Percentiles rank a stretch among this genome's conserved stretches.
phyloP scores from a whole-genome alignment of 805 yeast genomes.

The Lipomyces mesembrius region DNA sequence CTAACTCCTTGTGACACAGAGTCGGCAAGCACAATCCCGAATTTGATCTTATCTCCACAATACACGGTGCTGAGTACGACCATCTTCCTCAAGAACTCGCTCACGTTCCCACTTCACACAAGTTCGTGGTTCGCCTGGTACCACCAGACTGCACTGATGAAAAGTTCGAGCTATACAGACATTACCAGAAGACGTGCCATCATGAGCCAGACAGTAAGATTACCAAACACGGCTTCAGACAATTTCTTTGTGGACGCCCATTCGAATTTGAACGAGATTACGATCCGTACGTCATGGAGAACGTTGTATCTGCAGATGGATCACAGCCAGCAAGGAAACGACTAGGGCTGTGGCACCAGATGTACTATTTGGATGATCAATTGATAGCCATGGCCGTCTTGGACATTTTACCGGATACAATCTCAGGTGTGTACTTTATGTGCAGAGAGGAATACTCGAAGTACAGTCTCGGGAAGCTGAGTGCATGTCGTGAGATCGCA shows the following conservation, averaged over 20 bases:
- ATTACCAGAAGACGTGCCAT: slow-evolving; percentile 75
- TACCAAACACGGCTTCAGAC: slow-evolving; percentile 54
- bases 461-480: slow-evolving; percentile 76
- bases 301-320: background rate
- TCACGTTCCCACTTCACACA: slow-evolving; percentile 17
- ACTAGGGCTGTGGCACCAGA: slow-evolving; percentile 75
- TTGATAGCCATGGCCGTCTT: slow-evolving; percentile 76
- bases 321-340: background rate
- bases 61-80: slow-evolving; percentile 49
- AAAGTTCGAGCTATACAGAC: slow-evolving; percentile 53
- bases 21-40: slow-evolving; percentile 36
- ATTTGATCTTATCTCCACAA: slow-evolving; percentile 46
- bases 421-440: slow-evolving; percentile 84
- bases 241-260: slow-evolving; percentile 74
- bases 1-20: slow-evolving; percentile 10
- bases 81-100: slow-evolving; percentile 3
- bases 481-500: slow-evolving; percentile 72
- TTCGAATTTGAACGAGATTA: slow-evolving; percentile 46
- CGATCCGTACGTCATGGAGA: background rate
- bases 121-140: slow-evolving; percentile 22
- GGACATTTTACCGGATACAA: slow-evolving; percentile 73
- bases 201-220: slow-evolving; percentile 59
- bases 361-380: slow-evolving; percentile 66
- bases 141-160: slow-evolving; percentile 29
- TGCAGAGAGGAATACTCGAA: slow-evolving; percentile 79